These are phyloP conservation scores for Ampelomyces quisqualis DNA, from an alignment of 2,329 filamentous ascomycete genomes.

Conservation along the genomic window DNA sequence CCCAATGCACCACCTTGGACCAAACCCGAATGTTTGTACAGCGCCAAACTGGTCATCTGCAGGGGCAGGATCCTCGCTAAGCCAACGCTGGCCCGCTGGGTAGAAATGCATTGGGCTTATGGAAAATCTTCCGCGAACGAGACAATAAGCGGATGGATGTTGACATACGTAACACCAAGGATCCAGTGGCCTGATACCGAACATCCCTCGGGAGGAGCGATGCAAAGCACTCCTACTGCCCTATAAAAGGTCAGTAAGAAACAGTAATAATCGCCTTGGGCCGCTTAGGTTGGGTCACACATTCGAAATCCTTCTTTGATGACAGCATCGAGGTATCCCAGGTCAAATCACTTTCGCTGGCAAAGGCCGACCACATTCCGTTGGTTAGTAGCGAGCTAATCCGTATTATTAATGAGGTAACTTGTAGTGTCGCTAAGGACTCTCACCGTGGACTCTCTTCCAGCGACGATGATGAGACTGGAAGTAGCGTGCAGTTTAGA, in stretches of 20 bases:
- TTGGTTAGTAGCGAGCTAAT: conserved; percentile 1
- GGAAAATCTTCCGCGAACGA: conserved; percentile 5
- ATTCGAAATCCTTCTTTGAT: conserved; percentile 15
- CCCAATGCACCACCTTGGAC: conserved; percentile 17
- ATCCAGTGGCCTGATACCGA: conserved; percentile 7
- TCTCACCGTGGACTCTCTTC: conserved; percentile 45
- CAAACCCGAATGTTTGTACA: conserved; percentile 12
- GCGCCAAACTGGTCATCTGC: conserved; percentile 24
- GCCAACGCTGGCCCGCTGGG: conserved; percentile 18
- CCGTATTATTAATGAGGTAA: conserved; percentile 12
- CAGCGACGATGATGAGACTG: conserved; percentile 39
- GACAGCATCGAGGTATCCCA: conserved; percentile 18
- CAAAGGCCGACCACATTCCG: conserved; percentile 9
- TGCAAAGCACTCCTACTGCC: conserved; percentile 3
- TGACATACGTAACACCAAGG: conserved; percentile 6
- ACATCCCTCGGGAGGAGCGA: conserved; percentile 9
- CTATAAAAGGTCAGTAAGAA: background rate
- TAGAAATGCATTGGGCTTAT: conserved; percentile 5
- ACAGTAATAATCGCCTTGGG: background rate
- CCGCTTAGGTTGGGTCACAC: conserved; percentile 13
- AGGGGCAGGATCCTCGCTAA: conserved; percentile 11
- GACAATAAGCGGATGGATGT: conserved; percentile 5
- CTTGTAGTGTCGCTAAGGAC: conserved; percentile 34
- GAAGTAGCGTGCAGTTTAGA: conserved; percentile 38
- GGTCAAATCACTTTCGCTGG: conserved; percentile 1